Conservation (phyloP, 2,329 filamentous ascomycete genomes). For the Arthroderma uncinatum region DNA sequence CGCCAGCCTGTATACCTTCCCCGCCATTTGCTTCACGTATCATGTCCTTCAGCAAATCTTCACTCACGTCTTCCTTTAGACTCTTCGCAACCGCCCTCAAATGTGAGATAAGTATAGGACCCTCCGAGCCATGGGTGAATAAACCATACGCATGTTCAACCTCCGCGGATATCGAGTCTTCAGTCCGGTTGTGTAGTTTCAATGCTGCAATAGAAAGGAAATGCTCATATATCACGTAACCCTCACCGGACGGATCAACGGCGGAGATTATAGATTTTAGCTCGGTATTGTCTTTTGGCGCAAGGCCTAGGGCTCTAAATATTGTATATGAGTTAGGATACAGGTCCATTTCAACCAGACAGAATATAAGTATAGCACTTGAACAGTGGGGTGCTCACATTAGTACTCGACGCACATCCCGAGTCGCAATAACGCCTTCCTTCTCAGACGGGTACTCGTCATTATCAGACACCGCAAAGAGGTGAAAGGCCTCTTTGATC, state of each 20-base stretch:
- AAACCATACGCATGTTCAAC: conserved; percentile 71
- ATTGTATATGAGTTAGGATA: conserved; percentile 2
- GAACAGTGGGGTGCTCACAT: conserved; percentile 44
- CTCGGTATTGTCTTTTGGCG: conserved; percentile 52
- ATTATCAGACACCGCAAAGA: conserved; percentile 50
- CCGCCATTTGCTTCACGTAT: conserved; percentile 86
- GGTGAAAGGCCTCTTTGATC: conserved; percentile 77
- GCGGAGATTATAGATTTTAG: conserved; percentile 65
- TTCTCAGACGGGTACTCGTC: conserved; percentile 61
- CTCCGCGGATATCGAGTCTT: conserved; percentile 52
- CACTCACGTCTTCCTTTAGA: conserved; percentile 72
- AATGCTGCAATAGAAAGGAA: conserved; percentile 85
- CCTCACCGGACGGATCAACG: conserved; percentile 71
- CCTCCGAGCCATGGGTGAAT: conserved; percentile 53
- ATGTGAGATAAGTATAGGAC: conserved; percentile 68
- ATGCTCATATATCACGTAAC: conserved; percentile 64
- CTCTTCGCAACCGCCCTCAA: conserved; percentile 67
- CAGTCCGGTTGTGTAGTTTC: conserved; percentile 55
- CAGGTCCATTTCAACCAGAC: background rate
- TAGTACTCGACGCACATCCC: conserved; percentile 60
- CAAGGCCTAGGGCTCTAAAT: conserved; percentile 62
- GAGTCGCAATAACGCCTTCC: conserved; percentile 55
- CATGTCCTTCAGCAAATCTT: conserved; percentile 84
- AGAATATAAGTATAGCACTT: background rate
- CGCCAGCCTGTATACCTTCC: conserved; percentile 57